phyloP scores from a whole-genome alignment of 441 rosid genomes.

The Erodium trifolium region DNA sequence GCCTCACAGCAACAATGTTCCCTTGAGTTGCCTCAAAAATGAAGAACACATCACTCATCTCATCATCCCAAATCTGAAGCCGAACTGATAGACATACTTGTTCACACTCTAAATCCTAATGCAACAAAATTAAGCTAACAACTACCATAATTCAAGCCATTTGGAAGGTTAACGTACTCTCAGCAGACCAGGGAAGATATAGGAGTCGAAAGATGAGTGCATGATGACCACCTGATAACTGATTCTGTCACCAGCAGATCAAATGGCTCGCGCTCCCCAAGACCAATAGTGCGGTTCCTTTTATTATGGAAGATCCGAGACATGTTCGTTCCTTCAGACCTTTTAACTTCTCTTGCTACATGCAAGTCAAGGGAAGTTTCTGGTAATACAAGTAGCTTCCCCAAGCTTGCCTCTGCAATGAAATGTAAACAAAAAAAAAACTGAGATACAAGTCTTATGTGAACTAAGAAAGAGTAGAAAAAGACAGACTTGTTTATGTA shows the following conservation, averaged over 20 bases:
- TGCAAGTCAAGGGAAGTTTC: slow-evolving; percentile 21
- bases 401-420: slow-evolving; percentile 24
- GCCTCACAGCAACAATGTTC: neutral
- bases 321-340: slow-evolving; percentile 31
- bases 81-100: neutral
- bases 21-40: neutral
- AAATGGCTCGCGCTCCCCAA: slow-evolving; percentile 45
- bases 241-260: slow-evolving; percentile 44
- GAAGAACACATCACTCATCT: slow-evolving; percentile 14
- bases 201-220: slow-evolving; percentile 45
- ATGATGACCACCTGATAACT: slow-evolving; percentile 64
- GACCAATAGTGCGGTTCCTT: slow-evolving; percentile 53
- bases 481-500: slow-evolving; percentile 17
- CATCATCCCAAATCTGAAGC: slow-evolving; percentile 19
- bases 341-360: slow-evolving; percentile 15
- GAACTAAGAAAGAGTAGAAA: slow-evolving; percentile 5
- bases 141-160: neutral
- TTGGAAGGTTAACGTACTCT: neutral
- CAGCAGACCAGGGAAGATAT: slow-evolving; percentile 57
- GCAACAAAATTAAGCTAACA: slow-evolving; percentile 11
- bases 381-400: slow-evolving; percentile 23
- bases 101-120: slow-evolving; percentile 6
- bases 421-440: neutral
- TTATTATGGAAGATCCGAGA: slow-evolving; percentile 36
- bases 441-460: neutral